Evolutionary conservation across 2,329 filamentous ascomycete species (phyloP), one percentile per base, ranked within the genome.

Genomic region (Alternaria sp.): DNA sequence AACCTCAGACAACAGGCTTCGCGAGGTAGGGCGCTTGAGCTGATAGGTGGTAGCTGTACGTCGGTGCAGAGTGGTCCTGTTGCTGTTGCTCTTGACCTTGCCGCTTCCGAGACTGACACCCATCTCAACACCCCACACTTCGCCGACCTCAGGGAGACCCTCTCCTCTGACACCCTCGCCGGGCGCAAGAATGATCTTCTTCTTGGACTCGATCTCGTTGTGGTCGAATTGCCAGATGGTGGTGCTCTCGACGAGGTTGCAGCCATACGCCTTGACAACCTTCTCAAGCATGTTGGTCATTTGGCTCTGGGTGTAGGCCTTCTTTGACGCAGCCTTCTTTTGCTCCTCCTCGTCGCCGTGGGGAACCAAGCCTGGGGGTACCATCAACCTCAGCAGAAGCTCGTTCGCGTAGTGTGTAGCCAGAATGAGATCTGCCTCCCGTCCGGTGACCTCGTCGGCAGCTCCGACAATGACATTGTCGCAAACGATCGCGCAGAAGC

Each of bases 71-170:
- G 96, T 99, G 55, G 96, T 85, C 68, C 96, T 72, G 83, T 96
- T 91, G 77, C 93, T 89, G 65, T 97, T 86, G 72, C 86, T 90
- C 90, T 98, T 99, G 82, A 97, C 91, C 87, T 99, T 99, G 80
- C 96, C 96, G 66, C 89, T 90, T 69, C 94, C 94, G 74, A 96
- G 85, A 82, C 92, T 96, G 78, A 99, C 89, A 73, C 95, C 95
- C 79, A 97, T 89, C 86, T 99, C 96, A 59, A 99, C 93, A 82
- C 96, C 96, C 96, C 96, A 99, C 65, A 97, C 94, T 80, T 99
- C 96, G 71, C 93, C 91, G 61, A 97, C 84, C 77, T 96, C 95
- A 61, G 96, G 92, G 61, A 89, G 82, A 77, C 96, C 96, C 66
- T 99, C 96, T 61, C 95, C 95, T 85, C 93, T 96, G 78, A 91